Conservation (phyloP, 2,329 filamentous ascomycete genomes). For the Botrytis fragariae region DNA sequence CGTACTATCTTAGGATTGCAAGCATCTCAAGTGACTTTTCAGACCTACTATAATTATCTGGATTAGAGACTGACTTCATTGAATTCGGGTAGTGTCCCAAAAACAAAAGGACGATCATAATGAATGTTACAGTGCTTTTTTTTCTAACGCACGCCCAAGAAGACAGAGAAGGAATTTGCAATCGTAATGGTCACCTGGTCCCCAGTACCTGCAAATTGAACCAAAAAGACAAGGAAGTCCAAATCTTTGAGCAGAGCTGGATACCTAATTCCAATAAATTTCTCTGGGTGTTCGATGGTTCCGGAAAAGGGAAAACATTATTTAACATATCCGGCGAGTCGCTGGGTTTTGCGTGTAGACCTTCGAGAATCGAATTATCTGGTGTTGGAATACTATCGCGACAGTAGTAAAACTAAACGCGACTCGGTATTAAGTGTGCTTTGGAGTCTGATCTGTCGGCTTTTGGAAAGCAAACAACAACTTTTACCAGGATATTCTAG, state of each 20-base stretch:
- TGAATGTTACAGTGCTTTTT: background rate
- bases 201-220: background rate
- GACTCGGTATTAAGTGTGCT: background rate
- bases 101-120: background rate
- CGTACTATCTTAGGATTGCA: background rate
- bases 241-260: background rate
- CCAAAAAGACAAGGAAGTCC: background rate
- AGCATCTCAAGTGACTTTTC: background rate
- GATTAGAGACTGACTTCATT: background rate
- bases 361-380: background rate
- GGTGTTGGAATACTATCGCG: background rate
- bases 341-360: background rate
- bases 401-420: background rate
- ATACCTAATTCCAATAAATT: too few species aligned
- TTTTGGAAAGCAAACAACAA: background rate
- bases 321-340: background rate
- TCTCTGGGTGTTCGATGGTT: background rate
- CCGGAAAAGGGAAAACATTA: background rate
- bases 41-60: too few species aligned
- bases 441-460: background rate
- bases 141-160: background rate
- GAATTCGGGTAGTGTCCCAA: background rate
- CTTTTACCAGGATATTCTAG: background rate
- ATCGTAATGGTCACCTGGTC: background rate
- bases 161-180: background rate